Base-by-base conservation (phyloP, 768 basidiomycete genomes). In the Leucocoprinus sp. region DNA sequence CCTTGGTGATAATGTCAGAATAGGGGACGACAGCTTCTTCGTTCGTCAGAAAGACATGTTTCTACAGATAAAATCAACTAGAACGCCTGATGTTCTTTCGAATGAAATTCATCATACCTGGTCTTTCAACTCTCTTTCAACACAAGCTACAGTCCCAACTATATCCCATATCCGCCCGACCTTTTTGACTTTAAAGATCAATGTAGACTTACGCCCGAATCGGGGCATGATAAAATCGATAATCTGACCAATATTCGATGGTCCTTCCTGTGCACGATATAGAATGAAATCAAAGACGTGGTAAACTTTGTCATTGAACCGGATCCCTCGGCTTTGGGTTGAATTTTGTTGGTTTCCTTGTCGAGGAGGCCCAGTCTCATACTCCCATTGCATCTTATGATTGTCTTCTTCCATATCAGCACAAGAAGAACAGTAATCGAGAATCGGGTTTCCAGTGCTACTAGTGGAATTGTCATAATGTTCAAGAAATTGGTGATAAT, bases 261-360 rank as follows among this genome's bases (percentile, higher is more conserved):
- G 74, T 0, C 80, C 80, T 1, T 64, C 51, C 0, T 65, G 58
- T 0, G 71, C 66, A 15, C 57, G 63, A 55, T 80, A 72, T 4
- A 80, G 62, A 4, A 77, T 74, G 50, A 75, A 84, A 28, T 89
- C 86, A 34, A 77, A 60, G 0, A 65, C 39, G 43, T 90, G 87
- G 50, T 80, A 88, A 0, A 60, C 60, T 1, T 63, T 52, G 0
- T 74, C 76, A 8, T 59, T 58, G 19, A 84, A 48, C 0, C 76
- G 82, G 15, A 60, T 60, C 0, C 52, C 47, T 9, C 50, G 40
- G 0, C 56, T 57, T n/a, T 56, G 29, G 4, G 31, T 0, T 57
- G 51, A 9, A 63, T 59, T n/a, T 59, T 62, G n/a, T 72, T 53
- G 22, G 50, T 57, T 1, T 52, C 12, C 5, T 31, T 8, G 17